phyloP scores from a whole-genome alignment of 2,329 filamentous ascomycete species.

The Cordyceps javanica region DNA sequence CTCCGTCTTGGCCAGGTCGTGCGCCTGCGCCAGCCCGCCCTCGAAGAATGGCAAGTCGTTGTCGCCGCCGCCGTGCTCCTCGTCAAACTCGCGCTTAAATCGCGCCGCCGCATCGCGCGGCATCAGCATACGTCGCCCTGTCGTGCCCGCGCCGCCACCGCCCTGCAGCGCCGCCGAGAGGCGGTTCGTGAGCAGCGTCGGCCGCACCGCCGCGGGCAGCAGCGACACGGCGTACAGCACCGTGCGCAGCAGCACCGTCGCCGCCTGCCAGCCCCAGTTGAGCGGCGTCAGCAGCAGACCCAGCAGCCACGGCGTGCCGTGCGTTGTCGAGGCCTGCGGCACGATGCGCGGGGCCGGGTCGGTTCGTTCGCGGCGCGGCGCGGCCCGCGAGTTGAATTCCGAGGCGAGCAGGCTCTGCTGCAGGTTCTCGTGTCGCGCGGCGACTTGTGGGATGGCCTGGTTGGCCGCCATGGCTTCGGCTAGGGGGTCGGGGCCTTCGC shows the following conservation, averaged over 20 bases:
- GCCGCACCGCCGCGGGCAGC: constrained; percentile 60
- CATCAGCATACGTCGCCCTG: constrained; percentile 67
- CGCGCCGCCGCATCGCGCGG: constrained; percentile 82
- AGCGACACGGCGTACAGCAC: constrained; percentile 76
- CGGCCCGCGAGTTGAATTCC: constrained; percentile 18
- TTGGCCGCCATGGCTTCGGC: constrained; percentile 63
- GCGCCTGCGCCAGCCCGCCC: constrained; percentile 83
- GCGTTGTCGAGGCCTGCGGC: constrained; percentile 63
- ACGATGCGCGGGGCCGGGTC: constrained; percentile 80
- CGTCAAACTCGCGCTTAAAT: constrained; percentile 89
- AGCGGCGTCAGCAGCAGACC: constrained; percentile 77
- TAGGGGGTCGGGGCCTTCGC: constrained; percentile 76
- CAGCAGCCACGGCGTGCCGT: constrained; percentile 68
- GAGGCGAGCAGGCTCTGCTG: constrained; percentile 48
- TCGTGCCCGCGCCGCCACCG: constrained; percentile 58
- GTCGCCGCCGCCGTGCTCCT: constrained; percentile 74
- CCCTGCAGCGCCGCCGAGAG: constrained; percentile 48
- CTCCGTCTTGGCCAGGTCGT: constrained; percentile 84
- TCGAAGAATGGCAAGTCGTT: constrained; percentile 73
- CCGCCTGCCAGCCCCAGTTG: constrained; percentile 65
- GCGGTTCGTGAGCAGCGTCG: constrained; percentile 48
- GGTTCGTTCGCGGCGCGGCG: constrained; percentile 30
- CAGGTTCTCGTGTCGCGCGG: constrained; percentile 67
- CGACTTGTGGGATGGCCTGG: constrained; percentile 55
- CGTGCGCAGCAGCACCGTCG: constrained; percentile 63